phyloP scores from a whole-genome alignment of 371 early-diverging fungal species.

The Syncephalastrum racemosum region DNA sequence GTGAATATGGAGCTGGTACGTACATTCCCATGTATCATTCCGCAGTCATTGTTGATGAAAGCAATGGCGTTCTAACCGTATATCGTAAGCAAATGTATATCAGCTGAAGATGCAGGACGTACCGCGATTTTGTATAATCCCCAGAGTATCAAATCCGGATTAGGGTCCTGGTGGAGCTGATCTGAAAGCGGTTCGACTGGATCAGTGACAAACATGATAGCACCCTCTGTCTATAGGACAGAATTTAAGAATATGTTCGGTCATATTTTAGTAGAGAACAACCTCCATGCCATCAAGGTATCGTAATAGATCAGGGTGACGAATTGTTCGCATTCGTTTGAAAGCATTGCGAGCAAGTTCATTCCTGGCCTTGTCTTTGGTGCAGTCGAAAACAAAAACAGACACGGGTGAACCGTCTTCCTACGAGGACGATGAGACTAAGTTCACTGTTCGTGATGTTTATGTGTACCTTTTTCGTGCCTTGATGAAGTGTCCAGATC shows the following conservation, averaged over 20 bases:
- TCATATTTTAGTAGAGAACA: background rate
- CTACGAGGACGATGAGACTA: conserved; percentile 27
- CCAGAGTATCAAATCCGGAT: conserved; percentile 74
- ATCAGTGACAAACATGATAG: conserved; percentile 93
- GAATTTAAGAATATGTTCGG: background rate
- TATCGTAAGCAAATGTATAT: conserved; percentile 3
- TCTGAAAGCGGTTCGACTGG: conserved; percentile 72
- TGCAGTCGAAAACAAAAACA: conserved; percentile 85
- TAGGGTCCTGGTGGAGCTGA: conserved; percentile 53
- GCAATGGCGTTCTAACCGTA: conserved; percentile 72
- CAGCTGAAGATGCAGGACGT: conserved; percentile 24
- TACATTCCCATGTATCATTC: conserved; percentile 87
- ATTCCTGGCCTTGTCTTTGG: conserved; percentile 62
- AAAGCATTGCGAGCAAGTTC: conserved; percentile 87
- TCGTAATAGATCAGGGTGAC: conserved; percentile 87
- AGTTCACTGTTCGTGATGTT: background rate
- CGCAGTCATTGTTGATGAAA: conserved; percentile 85
- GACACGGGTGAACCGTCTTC: conserved; percentile 78
- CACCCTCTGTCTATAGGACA: conserved; percentile 66
- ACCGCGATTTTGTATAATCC: conserved; percentile 91
- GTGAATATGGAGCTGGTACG: conserved; percentile 77
- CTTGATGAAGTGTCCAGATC: conserved; percentile 80
- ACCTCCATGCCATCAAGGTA: conserved; percentile 90
- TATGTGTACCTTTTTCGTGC: conserved; percentile 72
- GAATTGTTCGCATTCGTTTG: conserved; percentile 81